A percentile compares a stretch with the other conserved stretches of the same genome.
Evolutionary conservation across 2,329 filamentous ascomycete genomes (phyloP).

Genomic region (Microcera coccophila): DNA sequence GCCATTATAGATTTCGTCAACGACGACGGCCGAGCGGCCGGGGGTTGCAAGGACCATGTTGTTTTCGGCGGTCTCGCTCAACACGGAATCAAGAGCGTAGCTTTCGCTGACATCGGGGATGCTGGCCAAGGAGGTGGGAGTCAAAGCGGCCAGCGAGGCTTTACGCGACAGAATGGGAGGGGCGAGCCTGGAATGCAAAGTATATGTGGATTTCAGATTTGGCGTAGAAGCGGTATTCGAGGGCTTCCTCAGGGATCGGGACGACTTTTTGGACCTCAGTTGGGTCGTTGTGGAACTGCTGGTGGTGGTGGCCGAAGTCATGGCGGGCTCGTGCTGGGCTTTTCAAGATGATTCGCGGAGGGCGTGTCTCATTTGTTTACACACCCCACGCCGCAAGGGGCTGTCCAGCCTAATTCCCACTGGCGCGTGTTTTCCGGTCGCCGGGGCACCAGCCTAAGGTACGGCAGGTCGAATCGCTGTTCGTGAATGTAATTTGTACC

Average conservation of each 20-base stretch:
- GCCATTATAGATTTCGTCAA: conserved; percentile 63
- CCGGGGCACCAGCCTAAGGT: no score
- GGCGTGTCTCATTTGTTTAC: conserved; percentile 31
- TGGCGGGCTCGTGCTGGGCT: conserved; percentile 21
- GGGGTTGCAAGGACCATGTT: conserved; percentile 55
- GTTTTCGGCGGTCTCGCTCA: conserved; percentile 33
- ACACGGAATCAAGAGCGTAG: conserved; percentile 57
- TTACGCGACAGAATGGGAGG: conserved; percentile 60
- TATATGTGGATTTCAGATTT: conserved; percentile 53
- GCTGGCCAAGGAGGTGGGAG: conserved; percentile 56
- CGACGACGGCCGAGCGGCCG: conserved; percentile 46
- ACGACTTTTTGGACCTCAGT: conserved; percentile 20
- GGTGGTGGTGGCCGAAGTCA: conserved; percentile 24
- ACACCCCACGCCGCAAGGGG: conserved; percentile 24
- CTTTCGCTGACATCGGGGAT: conserved; percentile 64
- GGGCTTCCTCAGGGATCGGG: conserved; percentile 43
- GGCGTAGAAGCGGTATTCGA: conserved; percentile 53
- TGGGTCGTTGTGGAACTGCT: conserved; percentile 15
- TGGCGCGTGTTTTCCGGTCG: no score
- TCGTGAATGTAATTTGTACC: no score
- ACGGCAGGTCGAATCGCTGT: no score
- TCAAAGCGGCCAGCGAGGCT: conserved; percentile 66
- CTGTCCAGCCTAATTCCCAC: no score
- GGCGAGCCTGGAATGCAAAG: conserved; percentile 45
- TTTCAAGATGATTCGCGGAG: conserved; percentile 19